Evolutionary conservation across 1,284 basidiomycete species (phyloP).

Genomic region (Irpex sp.): DNA sequence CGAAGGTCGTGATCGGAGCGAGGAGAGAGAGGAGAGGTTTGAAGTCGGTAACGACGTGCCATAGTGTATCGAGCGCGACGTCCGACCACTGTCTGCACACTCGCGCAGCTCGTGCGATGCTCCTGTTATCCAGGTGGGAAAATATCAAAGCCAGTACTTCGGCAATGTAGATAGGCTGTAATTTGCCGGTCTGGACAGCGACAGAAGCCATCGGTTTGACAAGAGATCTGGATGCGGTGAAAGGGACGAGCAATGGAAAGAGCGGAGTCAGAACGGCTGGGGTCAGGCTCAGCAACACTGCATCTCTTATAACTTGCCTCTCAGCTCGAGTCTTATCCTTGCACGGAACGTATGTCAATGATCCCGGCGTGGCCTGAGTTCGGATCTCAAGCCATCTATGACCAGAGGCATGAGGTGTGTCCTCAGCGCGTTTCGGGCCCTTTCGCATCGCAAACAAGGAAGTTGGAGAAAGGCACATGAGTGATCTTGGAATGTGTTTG

Average conservation of each 20-base stretch:
- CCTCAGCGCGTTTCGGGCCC: no score
- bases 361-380: neutral
- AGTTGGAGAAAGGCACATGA: no score
- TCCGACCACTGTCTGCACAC: slow-evolving; percentile 27
- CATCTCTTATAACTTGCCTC: neutral
- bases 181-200: neutral
- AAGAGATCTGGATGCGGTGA: neutral
- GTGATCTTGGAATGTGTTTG: neutral
- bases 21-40: slow-evolving; percentile 45
- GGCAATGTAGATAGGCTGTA: slow-evolving; percentile 16
- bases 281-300: neutral
- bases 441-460: no score
- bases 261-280: neutral
- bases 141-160: slow-evolving; percentile 26
- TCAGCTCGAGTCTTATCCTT: neutral
- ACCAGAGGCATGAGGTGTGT: no score
- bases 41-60: slow-evolving; percentile 32
- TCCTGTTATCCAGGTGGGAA: slow-evolving; percentile 22
- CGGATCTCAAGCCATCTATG: neutral
- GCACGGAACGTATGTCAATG: neutral
- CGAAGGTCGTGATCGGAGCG: slow-evolving; percentile 31
- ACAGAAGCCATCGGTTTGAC: neutral
- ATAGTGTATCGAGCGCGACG: slow-evolving; percentile 24
- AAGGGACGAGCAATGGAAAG: neutral
- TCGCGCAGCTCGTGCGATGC: slow-evolving; percentile 20